phyloP scores from a whole-genome alignment of 208 protist species.

The Wallacemonas sp. region DNA sequence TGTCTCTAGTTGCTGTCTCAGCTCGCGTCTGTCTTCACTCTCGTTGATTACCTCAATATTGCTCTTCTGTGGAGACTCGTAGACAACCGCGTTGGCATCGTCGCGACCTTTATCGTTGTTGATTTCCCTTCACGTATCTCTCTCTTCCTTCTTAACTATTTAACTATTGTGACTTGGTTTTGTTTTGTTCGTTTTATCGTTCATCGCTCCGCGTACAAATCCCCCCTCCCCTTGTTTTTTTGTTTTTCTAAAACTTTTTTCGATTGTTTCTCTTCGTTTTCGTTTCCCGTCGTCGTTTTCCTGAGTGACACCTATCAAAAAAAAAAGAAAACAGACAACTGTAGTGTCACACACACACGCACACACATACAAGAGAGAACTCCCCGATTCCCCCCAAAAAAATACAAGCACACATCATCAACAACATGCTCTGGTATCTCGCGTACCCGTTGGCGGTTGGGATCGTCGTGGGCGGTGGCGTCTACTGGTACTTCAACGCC shows the following conservation, averaged over 20 bases:
- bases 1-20: no score
- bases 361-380: constrained; percentile 1
- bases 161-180: not conserved
- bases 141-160: not conserved
- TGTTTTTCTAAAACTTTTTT: constrained; percentile 16
- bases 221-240: constrained; percentile 17
- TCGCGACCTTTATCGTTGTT: constrained; percentile 10
- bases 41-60: no score
- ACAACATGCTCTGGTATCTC: constrained; percentile 13
- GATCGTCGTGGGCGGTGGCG: constrained; percentile 17
- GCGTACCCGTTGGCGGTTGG: constrained; percentile 11
- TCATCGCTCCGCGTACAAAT: no score
- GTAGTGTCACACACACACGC: not conserved
- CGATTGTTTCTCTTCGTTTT: constrained; percentile 13
- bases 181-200: constrained; percentile 17
- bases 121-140: no score
- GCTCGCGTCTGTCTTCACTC: no score
- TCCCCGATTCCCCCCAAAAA: no score
- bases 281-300: not conserved
- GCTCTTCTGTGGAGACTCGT: not conserved
- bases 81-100: constrained; percentile 5
- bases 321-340: not conserved
- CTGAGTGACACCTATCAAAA: not conserved
- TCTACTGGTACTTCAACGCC: constrained; percentile 27
- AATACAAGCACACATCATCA: not conserved